These are phyloP conservation scores for Trichosporon faecale DNA, from an alignment of 1,284 basidiomycete species.

Conservation along the genomic window DNA sequence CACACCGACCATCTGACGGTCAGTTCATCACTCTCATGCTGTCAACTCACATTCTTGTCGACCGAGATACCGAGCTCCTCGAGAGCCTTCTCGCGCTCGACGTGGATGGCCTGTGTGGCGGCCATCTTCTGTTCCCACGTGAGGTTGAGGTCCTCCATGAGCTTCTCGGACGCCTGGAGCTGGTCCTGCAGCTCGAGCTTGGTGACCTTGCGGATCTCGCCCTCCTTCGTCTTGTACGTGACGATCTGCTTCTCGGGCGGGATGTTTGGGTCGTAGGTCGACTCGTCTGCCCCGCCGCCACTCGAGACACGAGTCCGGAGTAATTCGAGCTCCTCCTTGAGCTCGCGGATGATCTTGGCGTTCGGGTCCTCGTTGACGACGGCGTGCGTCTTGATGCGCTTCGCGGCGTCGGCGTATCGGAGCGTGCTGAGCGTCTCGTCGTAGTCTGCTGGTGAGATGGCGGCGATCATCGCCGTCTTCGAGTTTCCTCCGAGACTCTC, in stretches of 20 bases:
- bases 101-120: slow-evolving; percentile 90
- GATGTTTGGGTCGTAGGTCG: slow-evolving; percentile 78
- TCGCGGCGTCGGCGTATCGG: slow-evolving; percentile 94
- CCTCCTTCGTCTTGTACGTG: slow-evolving; percentile 87
- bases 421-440: slow-evolving; percentile 37
- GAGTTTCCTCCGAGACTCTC: slow-evolving; percentile 94
- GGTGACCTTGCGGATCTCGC: slow-evolving; percentile 89
- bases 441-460: slow-evolving; percentile 88
- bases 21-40: neutral
- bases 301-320: slow-evolving; percentile 47
- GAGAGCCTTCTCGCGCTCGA: slow-evolving; percentile 91
- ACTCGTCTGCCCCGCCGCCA: slow-evolving; percentile 63
- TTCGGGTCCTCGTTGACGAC: slow-evolving; percentile 99
- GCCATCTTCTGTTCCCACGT: slow-evolving; percentile 95
- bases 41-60: slow-evolving; percentile 69
- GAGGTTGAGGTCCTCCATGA: slow-evolving; percentile 93
- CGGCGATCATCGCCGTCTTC: slow-evolving; percentile 85
- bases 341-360: slow-evolving; percentile 87
- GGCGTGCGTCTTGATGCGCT: slow-evolving; percentile 99
- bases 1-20: slow-evolving; percentile 56
- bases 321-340: slow-evolving; percentile 92
- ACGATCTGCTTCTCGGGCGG: slow-evolving; percentile 95
- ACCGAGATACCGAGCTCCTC: slow-evolving; percentile 97
- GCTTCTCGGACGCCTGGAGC: slow-evolving; percentile 91
- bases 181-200: slow-evolving; percentile 97